Base-by-base conservation (phyloP, 768 basidiomycete species). In the Coprinopsis marcescibilis region DNA sequence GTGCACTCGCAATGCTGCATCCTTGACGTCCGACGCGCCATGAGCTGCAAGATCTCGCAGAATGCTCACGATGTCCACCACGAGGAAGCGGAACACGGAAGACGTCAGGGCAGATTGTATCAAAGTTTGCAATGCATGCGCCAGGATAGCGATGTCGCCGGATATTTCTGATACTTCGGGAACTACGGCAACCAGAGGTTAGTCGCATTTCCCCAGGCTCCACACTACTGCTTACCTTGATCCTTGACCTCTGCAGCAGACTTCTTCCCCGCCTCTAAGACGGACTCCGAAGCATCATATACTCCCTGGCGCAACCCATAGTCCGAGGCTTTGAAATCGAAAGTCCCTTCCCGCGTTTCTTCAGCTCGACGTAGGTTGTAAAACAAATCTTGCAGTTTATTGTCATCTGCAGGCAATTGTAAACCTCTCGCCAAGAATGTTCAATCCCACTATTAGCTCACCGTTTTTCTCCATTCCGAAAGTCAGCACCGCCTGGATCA, bases 401-500 rank as follows among this genome's bases (percentile, higher is more conserved):
- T 57, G 46, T 70, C 68, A 41, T 60, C 68, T 37, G 27, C 19
- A 11, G n/a, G 12, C 36, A 36, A 8, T 15, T 24, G 33, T 23
- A 6, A n/a, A n/a, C n/a, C n/a, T n/a, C n/a, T n/a, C n/a, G n/a
- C n/a, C n/a, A n/a, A n/a, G n/a, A n/a, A n/a, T n/a, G n/a, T n/a
- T n/a, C n/a, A n/a, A n/a, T n/a, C n/a, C n/a, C n/a, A n/a, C n/a
- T n/a, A n/a, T n/a, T n/a, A n/a, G n/a, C 62, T 21, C 44, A 67
- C 70, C 60, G 43, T 70, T 72, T 49, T 70, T 69, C 48, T 70
- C 67, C 48, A 65, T 50, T 0, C 64, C 63, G 45, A 70, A 60
- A 15, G 61, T 59, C 26, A 70, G 49, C 19, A 59, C 10, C 13
- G 67, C 60, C 49, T 69, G 59, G 4, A 68, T 26, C 2, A 67